A percentile compares a stretch with the other conserved stretches of the same genome.
phyloP scores from a whole-genome alignment of 1,139 yeast species.

The Yamadazyma trypodendri region DNA sequence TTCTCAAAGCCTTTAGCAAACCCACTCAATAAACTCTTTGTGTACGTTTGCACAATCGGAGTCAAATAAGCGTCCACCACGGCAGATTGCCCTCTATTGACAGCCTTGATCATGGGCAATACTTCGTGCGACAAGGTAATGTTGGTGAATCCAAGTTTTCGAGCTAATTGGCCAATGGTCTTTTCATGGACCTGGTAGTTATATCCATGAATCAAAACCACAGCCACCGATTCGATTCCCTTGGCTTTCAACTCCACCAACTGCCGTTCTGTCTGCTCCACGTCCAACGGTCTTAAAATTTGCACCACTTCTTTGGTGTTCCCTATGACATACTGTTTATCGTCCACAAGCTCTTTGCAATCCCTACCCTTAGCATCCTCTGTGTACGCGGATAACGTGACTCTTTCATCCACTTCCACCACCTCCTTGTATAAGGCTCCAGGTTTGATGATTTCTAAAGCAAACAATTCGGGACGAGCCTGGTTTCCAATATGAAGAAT shows the following conservation, averaged over 20 bases:
- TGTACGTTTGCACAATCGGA: constrained; percentile 66
- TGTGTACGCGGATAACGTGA: constrained; percentile 63
- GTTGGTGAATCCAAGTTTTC: constrained; percentile 51
- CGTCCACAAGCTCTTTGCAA: constrained; percentile 16
- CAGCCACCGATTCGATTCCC: constrained; percentile 67
- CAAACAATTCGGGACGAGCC: constrained; percentile 68
- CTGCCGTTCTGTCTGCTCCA: constrained; percentile 15
- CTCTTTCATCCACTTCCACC: constrained; percentile 69
- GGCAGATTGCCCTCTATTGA: constrained; percentile 70
- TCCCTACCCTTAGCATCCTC: constrained; percentile 50
- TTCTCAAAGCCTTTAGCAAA: constrained; percentile 44
- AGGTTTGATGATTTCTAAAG: constrained; percentile 56
- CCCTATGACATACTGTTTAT: constrained; percentile 36
- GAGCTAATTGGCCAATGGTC: constrained; percentile 55
- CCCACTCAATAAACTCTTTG: constrained; percentile 60
- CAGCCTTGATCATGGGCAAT: constrained; percentile 76
- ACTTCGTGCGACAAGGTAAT: constrained; percentile 65
- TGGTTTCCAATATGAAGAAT: constrained; percentile 69
- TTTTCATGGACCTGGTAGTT: constrained; percentile 67
- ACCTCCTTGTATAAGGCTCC: constrained; percentile 61
- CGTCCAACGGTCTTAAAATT: constrained; percentile 49
- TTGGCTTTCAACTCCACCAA: constrained; percentile 44
- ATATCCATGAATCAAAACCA: constrained; percentile 68
- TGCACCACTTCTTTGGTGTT: constrained; percentile 64
- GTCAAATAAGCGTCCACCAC: constrained; percentile 78